Conservation (phyloP, 2,329 filamentous ascomycete genomes). For the Aspergillus carbonarius region DNA sequence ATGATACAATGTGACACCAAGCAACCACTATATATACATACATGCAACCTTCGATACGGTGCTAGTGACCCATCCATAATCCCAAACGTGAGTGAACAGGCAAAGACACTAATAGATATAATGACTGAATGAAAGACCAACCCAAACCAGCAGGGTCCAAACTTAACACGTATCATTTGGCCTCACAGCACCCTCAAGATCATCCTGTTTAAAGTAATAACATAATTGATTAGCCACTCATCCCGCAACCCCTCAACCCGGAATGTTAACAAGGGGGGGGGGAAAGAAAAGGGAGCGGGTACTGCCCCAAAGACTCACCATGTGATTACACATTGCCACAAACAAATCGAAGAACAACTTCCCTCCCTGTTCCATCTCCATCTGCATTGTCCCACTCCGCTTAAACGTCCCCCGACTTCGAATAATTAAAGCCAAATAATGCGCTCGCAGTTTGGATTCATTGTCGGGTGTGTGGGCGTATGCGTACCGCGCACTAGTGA, state of each 20-base stretch:
- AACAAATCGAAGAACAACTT: conserved; percentile 92
- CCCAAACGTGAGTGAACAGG: too few species aligned
- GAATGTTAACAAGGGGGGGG: too few species aligned
- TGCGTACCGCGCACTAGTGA: conserved; percentile 83
- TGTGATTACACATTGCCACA: conserved; percentile 88
- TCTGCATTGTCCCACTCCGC: conserved; percentile 90
- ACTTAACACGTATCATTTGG: not conserved
- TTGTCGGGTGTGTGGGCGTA: conserved; percentile 86
- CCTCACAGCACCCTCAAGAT: conserved; percentile 2
- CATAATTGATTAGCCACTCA: not conserved
- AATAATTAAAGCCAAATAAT: conserved; percentile 91
- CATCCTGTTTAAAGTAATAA: conserved; percentile 6
- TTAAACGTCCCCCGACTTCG: conserved; percentile 85
- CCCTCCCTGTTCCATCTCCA: conserved; percentile 86
- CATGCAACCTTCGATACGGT: not conserved
- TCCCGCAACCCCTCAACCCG: not conserved
- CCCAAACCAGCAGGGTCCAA: not conserved
- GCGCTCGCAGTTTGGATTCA: conserved; percentile 85
- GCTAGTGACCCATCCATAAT: not conserved
- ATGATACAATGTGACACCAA: not conserved
- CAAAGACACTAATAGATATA: not conserved
- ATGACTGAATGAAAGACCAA: not conserved
- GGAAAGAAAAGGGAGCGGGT: too few species aligned
- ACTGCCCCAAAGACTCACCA: conserved; percentile 61
- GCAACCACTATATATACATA: not conserved